These are phyloP conservation scores for Hirschioporus abietinus DNA, from an alignment of 768 basidiomycete species.

Conservation along the genomic window DNA sequence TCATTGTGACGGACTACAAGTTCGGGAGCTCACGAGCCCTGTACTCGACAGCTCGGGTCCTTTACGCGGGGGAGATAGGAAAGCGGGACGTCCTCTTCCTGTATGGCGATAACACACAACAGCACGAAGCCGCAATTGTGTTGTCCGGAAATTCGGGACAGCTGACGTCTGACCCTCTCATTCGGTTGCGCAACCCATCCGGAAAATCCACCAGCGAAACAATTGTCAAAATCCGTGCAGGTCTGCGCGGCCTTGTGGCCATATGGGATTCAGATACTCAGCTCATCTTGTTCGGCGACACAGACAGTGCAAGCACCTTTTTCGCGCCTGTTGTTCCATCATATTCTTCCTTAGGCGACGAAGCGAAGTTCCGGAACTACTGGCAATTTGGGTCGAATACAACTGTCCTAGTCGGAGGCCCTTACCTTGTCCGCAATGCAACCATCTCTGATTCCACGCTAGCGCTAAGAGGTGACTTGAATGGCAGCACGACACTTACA, in stretches of 20 bases:
- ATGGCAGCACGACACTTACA: slow-evolving; percentile 49
- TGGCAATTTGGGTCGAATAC: slow-evolving; percentile 72
- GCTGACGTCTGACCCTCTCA: not conserved
- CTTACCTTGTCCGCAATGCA: slow-evolving; percentile 41
- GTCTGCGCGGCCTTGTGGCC: slow-evolving; percentile 53
- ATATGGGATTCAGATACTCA: slow-evolving; percentile 64
- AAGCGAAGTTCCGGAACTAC: slow-evolving; percentile 44
- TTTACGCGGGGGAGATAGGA: slow-evolving; percentile 60
- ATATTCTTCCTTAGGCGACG: not conserved
- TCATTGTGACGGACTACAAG: slow-evolving; percentile 65
- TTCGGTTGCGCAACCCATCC: not conserved
- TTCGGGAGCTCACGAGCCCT: slow-evolving; percentile 55
- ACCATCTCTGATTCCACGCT: slow-evolving; percentile 32
- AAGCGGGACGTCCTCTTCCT: slow-evolving; percentile 60
- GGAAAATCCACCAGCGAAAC: slow-evolving; percentile 33
- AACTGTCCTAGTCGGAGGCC: slow-evolving; percentile 49
- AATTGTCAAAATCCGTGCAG: slow-evolving; percentile 49
- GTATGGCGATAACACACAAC: slow-evolving; percentile 49
- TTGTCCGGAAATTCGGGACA: slow-evolving; percentile 30
- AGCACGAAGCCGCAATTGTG: slow-evolving; percentile 47
- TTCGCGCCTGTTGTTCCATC: slow-evolving; percentile 61
- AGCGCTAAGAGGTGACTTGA: slow-evolving; percentile 64
- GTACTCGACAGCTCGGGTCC: slow-evolving; percentile 71
- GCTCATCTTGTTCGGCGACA: slow-evolving; percentile 65
- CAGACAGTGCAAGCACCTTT: slow-evolving; percentile 61